Evolutionary conservation across 2,329 filamentous ascomycete species (phyloP).

Genomic region (Lachnellula hyalina): DNA sequence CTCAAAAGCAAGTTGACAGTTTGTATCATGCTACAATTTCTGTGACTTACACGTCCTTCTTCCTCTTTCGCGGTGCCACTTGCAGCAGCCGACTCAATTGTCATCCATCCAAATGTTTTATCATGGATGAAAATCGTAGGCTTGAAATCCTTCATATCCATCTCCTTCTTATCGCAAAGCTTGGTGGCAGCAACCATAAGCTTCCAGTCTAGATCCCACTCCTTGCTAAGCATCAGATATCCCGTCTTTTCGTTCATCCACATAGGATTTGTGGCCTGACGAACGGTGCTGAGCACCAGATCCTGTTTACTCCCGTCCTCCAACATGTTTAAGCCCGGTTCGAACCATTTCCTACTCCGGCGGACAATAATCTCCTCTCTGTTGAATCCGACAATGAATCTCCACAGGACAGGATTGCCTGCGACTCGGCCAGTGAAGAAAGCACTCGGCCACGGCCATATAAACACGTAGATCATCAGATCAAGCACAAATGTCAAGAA

Average conservation of each 20-base stretch:
- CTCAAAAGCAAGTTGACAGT: background rate
- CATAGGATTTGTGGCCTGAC: constrained; percentile 63
- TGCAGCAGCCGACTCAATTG: constrained; percentile 55
- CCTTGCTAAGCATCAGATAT: constrained; percentile 75
- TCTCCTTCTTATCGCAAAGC: constrained; percentile 59
- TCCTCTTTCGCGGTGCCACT: constrained; percentile 49
- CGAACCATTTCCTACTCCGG: constrained; percentile 68
- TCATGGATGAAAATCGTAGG: constrained; percentile 65
- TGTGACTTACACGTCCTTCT: constrained; percentile 41
- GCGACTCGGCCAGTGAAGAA: constrained; percentile 58
- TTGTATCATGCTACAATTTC: background rate
- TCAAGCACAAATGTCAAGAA: constrained; percentile 67
- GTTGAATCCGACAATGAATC: constrained; percentile 69
- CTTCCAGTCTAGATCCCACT: constrained; percentile 85
- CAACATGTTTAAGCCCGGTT: constrained; percentile 36
- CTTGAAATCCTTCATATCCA: constrained; percentile 61
- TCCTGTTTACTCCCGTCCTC: constrained; percentile 44
- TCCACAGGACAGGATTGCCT: constrained; percentile 66
- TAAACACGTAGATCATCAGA: constrained; percentile 60
- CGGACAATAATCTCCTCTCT: constrained; percentile 76
- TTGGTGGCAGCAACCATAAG: constrained; percentile 70
- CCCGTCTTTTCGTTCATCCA: constrained; percentile 74
- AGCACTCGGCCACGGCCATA: constrained; percentile 69
- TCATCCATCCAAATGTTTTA: constrained; percentile 65
- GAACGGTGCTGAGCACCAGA: constrained; percentile 56